Evolutionary conservation across 2,329 filamentous ascomycete genomes (phyloP).

Genomic region (Fusarium haematococcum): DNA sequence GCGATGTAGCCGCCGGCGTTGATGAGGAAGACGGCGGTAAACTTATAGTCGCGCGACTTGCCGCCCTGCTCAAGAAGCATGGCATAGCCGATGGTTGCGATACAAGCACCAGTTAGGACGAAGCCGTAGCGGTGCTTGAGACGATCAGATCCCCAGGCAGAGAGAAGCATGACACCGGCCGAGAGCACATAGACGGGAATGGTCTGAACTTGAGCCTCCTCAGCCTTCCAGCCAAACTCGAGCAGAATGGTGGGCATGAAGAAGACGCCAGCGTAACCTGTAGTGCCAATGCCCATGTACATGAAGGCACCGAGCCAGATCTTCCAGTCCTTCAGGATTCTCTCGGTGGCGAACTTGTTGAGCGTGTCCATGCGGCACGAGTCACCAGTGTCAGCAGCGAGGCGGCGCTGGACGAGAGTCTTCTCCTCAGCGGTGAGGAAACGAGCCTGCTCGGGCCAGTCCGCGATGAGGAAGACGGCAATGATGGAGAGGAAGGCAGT

Average conservation of each 20-base stretch:
- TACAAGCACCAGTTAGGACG: constrained; percentile 60
- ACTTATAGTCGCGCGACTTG: constrained; percentile 51
- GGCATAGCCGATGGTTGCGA: constrained; percentile 66
- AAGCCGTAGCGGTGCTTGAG: constrained; percentile 66
- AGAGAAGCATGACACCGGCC: constrained; percentile 44
- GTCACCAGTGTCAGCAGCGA: constrained; percentile 56
- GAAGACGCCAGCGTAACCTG: constrained; percentile 56
- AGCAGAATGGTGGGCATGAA: constrained; percentile 55
- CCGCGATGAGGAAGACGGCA: constrained; percentile 39
- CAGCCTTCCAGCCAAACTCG: constrained; percentile 50
- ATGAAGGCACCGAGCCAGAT: constrained; percentile 55
- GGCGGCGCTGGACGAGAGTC: constrained; percentile 54
- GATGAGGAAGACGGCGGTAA: constrained; percentile 67
- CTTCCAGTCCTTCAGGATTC: constrained; percentile 61
- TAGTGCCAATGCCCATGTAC: constrained; percentile 56
- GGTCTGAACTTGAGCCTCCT: constrained; percentile 50
- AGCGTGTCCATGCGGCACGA: constrained; percentile 64
- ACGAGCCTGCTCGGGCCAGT: constrained; percentile 47
- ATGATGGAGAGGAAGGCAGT: constrained; percentile 39
- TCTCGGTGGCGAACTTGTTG: constrained; percentile 58
- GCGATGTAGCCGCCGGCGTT: constrained; percentile 65
- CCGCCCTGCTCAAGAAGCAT: constrained; percentile 58
- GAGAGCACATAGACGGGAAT: constrained; percentile 54
- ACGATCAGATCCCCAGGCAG: constrained; percentile 61
- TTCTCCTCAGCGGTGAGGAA: constrained; percentile 61